Base-by-base conservation (phyloP, 129 eudicot species). In the Calendula officinalis region DNA sequence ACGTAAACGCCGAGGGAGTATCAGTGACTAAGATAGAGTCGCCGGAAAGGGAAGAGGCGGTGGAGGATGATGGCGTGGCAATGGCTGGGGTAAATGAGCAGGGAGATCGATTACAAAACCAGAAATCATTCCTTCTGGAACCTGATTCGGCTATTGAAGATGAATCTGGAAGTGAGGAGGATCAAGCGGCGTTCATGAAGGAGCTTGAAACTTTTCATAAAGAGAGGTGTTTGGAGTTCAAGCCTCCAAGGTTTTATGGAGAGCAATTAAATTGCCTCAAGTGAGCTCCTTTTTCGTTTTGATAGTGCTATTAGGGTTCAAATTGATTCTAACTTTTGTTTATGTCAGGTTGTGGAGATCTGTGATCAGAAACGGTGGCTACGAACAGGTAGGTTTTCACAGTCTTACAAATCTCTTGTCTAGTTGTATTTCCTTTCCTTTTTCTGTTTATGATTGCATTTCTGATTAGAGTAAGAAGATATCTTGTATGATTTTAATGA, bases 241-340 rank as follows among this genome's bases (percentile, higher is more conserved):
- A 84, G 85, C 84, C 94, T 50, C 95, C 88, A 9, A 84, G 65
- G 67, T 91, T 91, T 62, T 91, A 91, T 66, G 84, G 82, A 77
- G 97, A 84, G 77, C 87, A 86, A 37, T 66, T 90, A 15, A 90
- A 90, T 76, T 84, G 82, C 73, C 94, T 91, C 38, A 91, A 87
- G 97, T 91, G n/a, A 70, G 84, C 41, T 78, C 56, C 36, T 56
- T 5, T 13, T 40, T 62, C 43, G 41, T 51, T 15, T 11, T 47
- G 35, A 13, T 65, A 62, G 34, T 27, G 43, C 30, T 61, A 8
- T 56, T 22, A 39, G 50, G 4, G 3, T 48, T 45, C 17, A 7
- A 27, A 53, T 43, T 35, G 0, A 40, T 37, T 40, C 10, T 35
- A 33, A 41, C 48, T 27, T 73, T 53, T 61, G 9, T 67, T 47